Base-by-base conservation (phyloP, 75 land plant genomes). In the Sequoiadendron giganteum region DNA sequence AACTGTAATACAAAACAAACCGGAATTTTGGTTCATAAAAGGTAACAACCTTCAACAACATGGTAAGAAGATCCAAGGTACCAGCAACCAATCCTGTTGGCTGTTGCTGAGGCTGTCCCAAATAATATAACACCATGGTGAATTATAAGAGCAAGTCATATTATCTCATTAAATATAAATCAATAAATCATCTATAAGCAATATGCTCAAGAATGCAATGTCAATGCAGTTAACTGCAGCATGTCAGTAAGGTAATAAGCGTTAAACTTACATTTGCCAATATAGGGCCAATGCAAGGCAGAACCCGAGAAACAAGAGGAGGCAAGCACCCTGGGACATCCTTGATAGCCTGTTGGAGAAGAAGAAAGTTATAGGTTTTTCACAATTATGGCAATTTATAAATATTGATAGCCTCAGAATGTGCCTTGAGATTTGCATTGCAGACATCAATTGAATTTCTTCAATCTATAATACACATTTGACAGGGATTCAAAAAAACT, bases 11-110 rank as follows among this genome's bases (percentile, higher is more conserved):
- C 36, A 34, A 85, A 85, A 49, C 14, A 54, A 85, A 30, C 56
- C 36, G 42, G 65, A 34, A 54, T 11, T 49, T 30, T 54, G 8
- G 42, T 32, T 43, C 86, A 34, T 68, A 38, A 73, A 47, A 39
- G 65, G 43, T 11, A 30, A 73, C 86, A 85, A 94, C 99, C 96
- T 96, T 95, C 79, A 97, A 86, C 75, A 98, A 79, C 96, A 98
- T 95, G 7, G 93, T 92, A 65, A 98, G 76, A 76, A 98, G 91
- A 90, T 98, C 99, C 88, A 98, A 86, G 70, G 99, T 94, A 30
- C 97, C 99, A 68, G 95, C 95, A 56, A 95, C 99, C 73, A 97
- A 90, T 77, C 97, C 99, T 68, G 86, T 89, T 70, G 95, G 91
- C 89, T 98, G 97, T 61, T 90, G 90, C 43, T 93, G 88, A 16